Evolutionary conservation across 306 rosid genomes (phyloP).

Genomic region (Sphenostylis stenocarpa): DNA sequence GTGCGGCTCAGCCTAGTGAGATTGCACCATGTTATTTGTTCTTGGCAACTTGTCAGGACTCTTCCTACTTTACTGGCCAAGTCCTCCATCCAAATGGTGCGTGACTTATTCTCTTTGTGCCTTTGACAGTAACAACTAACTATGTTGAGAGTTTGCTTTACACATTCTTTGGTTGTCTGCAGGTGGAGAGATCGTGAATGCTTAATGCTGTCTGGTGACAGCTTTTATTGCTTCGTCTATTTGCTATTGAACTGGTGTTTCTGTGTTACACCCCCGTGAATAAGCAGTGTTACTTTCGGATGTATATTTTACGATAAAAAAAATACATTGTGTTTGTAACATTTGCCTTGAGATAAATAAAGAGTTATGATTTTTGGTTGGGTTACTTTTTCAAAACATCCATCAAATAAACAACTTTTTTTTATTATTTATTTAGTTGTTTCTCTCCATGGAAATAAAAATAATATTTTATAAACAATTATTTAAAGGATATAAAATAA

Average conservation of each 20-base stretch:
- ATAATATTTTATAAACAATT: too few relatives aligned
- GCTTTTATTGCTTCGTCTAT: background rate
- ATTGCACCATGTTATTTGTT: conserved; percentile 60
- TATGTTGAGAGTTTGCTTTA: background rate
- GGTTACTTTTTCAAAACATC: too few relatives aligned
- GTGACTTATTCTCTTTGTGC: background rate
- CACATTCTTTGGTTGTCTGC: background rate
- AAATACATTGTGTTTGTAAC: background rate
- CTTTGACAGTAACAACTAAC: background rate
- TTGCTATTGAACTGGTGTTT: background rate
- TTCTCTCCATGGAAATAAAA: too few relatives aligned
- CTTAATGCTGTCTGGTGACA: background rate
- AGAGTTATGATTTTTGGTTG: too few relatives aligned
- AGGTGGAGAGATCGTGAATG: conserved; percentile 48
- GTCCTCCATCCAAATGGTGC: conserved; percentile 59
- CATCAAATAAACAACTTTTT: too few relatives aligned
- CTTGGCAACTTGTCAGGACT: conserved; percentile 50
- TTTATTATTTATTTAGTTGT: too few relatives aligned
- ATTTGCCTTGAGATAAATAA: background rate
- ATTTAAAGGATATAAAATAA: too few relatives aligned
- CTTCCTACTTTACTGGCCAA: conserved; percentile 60
- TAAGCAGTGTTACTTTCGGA: conserved; percentile 3
- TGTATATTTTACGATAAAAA: background rate
- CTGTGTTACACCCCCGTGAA: conserved; percentile 1
- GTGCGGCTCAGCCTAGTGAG: conserved; percentile 60